These are phyloP conservation scores for Capsicum rhomboideum DNA, from an alignment of 257 asterid species.

Conservation along the genomic window DNA sequence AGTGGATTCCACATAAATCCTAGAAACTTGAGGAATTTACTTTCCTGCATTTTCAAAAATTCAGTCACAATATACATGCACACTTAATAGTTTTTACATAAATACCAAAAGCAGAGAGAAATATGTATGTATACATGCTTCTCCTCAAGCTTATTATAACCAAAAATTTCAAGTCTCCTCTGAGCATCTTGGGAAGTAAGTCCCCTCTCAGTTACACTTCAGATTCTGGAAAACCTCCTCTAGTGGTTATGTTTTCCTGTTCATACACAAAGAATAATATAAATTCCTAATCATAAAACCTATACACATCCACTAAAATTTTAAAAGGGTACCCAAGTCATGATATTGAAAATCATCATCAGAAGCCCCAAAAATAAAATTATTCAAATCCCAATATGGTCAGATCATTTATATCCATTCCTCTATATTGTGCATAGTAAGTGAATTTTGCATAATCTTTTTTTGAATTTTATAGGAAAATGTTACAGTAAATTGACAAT, in stretches of 20 bases:
- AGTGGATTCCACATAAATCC: constrained; percentile 99
- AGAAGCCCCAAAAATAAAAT: not conserved
- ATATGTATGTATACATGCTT: constrained; percentile 41
- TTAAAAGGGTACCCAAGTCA: not conserved
- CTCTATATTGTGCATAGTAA: not conserved
- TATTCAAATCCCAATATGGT: not conserved
- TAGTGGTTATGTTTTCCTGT: constrained; percentile 88
- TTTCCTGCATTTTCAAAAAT: constrained; percentile 38
- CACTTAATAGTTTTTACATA: no score
- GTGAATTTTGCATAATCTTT: not conserved
- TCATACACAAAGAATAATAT: not conserved
- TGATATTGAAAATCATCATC: not conserved
- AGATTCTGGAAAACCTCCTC: constrained; percentile 90
- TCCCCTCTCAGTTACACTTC: constrained; percentile 79
- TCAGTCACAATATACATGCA: not conserved
- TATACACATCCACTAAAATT: not conserved
- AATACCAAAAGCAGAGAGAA: not conserved
- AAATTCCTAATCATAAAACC: not conserved
- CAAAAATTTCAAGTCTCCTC: constrained; percentile 75
- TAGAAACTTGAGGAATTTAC: constrained; percentile 69
- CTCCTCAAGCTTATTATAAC: constrained; percentile 93
- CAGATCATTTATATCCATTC: not conserved
- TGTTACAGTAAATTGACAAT: not conserved
- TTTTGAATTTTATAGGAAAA: not conserved
- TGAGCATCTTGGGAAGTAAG: constrained; percentile 63